These are phyloP conservation scores for Comarum palustre DNA, from an alignment of 306 rosid genomes.

Conservation along the genomic window DNA sequence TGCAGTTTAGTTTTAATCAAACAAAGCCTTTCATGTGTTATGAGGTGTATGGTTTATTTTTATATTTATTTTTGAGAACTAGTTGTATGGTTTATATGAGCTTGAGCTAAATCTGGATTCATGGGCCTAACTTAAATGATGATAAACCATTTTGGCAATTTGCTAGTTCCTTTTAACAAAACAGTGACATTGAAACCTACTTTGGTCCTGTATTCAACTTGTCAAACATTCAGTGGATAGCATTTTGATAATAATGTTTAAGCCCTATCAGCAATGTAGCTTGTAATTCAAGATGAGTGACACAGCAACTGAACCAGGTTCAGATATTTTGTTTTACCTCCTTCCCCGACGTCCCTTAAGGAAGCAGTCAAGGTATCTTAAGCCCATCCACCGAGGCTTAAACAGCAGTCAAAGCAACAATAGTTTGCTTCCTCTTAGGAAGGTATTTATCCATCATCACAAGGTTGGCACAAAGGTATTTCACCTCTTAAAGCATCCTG, in stretches of 20 bases:
- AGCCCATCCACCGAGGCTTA: constrained; percentile 12
- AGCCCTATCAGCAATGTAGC: not conserved
- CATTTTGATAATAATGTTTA: not conserved
- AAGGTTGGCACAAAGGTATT: not conserved
- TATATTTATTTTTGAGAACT: too few species aligned
- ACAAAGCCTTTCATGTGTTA: not conserved
- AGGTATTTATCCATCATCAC: not conserved
- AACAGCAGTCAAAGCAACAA: constrained; percentile 2
- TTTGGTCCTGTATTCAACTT: not conserved
- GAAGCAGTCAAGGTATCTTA: constrained; percentile 11
- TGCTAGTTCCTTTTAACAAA: not conserved
- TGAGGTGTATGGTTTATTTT: not conserved
- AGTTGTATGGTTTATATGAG: not conserved
- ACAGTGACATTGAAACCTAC: not conserved
- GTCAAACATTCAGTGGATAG: not conserved
- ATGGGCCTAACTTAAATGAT: not conserved
- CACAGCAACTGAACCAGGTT: not conserved
- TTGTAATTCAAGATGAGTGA: not conserved
- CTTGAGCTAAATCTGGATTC: not conserved
- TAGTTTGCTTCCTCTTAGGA: constrained; percentile 20
- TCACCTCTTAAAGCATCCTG: constrained; percentile 4
- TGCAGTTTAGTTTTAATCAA: not conserved
- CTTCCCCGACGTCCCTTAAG: constrained; percentile 2
- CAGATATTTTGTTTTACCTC: not conserved
- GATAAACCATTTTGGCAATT: not conserved